Base-by-base conservation (phyloP, 140 eudicot genomes). In the Erigeron philadelphicus region DNA sequence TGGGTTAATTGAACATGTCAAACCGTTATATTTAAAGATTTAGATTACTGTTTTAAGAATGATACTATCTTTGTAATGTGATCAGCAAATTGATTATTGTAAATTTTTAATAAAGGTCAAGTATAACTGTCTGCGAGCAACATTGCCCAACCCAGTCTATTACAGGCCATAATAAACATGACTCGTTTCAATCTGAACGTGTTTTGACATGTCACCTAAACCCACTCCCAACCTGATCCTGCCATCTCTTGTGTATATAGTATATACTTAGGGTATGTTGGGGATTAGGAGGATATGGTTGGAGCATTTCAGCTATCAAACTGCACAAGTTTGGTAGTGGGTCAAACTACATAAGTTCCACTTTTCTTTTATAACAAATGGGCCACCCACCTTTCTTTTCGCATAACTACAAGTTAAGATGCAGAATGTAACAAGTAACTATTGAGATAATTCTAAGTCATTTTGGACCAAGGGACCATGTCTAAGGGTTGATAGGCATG, bases 381-480 rank as follows among this genome's bases (percentile, higher is more conserved):
- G 16, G 15, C 18, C 38, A 52, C 35, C 23, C 31, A 25, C 4
- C 11, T 53, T 53, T 53, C 16, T 53, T 16, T 44, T 59, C 12
- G 10, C 44, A 9, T 47, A 45, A 66, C 13, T 75, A 31, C 0
- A 15, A 7, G 62, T 45, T 66, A 66, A 8, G 67, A 55, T 74
- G 17, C 43, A 9, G 16, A 40, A 48, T 38, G 57, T 42, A 13
- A 57, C 44, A 41, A n/a, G 17, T 44, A 74, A 65, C 61, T 58
- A 19, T 21, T 56, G 44, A 48, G 38, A 18, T 10, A 40, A 40
- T 61, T 42, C 76, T 57, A 55, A 19, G 44, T 52, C 6, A 62
- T 31, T 54, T 71, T 70, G 81, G 76, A 71, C 62, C 76, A 55
- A n/a, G 16, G 64, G 74, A 67, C 75, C 75, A 68, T 60, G 42